A percentile compares a stretch with the other conserved stretches of the same genome.
Conservation (phyloP, 2,329 filamentous ascomycete genomes). For the Fusarium sp. region DNA sequence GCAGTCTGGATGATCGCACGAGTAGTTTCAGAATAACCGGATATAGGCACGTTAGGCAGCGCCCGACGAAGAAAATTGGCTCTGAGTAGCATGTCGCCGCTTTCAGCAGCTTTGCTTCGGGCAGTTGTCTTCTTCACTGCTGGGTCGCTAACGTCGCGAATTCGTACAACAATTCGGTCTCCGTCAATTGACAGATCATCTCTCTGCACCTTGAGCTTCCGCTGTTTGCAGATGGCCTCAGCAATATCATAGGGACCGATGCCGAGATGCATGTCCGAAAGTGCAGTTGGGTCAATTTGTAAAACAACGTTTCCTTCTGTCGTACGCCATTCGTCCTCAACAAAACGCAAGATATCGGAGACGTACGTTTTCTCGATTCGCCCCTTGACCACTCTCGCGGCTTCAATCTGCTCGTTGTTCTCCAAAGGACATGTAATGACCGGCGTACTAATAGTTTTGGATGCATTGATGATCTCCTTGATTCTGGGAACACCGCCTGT, state of each 20-base stretch:
- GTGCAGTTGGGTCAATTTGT: slow-evolving; percentile 81
- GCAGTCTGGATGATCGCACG: slow-evolving; percentile 91
- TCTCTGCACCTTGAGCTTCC: slow-evolving; percentile 81
- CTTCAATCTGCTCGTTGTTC: slow-evolving; percentile 78
- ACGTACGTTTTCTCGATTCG: slow-evolving; percentile 96
- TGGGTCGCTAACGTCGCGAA: slow-evolving; percentile 67
- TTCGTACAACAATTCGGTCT: slow-evolving; percentile 77
- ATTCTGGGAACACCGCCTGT: slow-evolving; percentile 99
- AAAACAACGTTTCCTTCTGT: slow-evolving; percentile 81
- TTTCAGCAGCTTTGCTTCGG: slow-evolving; percentile 59
- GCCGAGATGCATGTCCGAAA: slow-evolving; percentile 84
- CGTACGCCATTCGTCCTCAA: slow-evolving; percentile 90
- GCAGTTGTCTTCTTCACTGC: slow-evolving; percentile 58
- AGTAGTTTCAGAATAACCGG: slow-evolving; percentile 85
- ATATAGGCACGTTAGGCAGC: slow-evolving; percentile 85
- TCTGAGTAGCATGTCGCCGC: slow-evolving; percentile 71
- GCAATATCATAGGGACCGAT: slow-evolving; percentile 79
- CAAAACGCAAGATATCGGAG: slow-evolving; percentile 80
- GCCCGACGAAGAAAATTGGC: slow-evolving; percentile 87
- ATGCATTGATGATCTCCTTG: slow-evolving; percentile 99
- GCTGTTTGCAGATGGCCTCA: slow-evolving; percentile 79
- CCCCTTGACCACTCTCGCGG: slow-evolving; percentile 90
- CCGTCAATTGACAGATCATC: slow-evolving; percentile 71
- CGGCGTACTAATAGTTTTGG: slow-evolving; percentile 91
- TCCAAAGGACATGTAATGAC: slow-evolving; percentile 89